These are phyloP conservation scores for Calcarisporium arbuscula DNA, from an alignment of 2,329 filamentous ascomycete genomes.

Conservation along the genomic window DNA sequence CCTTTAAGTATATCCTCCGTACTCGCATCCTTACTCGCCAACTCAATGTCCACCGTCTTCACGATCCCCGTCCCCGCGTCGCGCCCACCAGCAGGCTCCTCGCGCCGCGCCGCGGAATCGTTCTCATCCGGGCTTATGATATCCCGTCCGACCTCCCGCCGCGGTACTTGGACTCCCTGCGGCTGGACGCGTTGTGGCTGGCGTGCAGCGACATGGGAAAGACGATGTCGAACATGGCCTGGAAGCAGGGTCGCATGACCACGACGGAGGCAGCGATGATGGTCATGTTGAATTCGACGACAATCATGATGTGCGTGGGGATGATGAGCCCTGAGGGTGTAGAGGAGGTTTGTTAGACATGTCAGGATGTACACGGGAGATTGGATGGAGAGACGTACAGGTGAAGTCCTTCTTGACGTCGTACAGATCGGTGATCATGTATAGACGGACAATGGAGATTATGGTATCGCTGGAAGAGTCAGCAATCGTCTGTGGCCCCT, in stretches of 20 bases:
- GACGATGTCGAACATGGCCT: conserved; percentile 7
- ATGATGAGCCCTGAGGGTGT: conserved; percentile 6
- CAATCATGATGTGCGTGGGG: conserved; percentile 9
- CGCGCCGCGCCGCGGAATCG: not conserved
- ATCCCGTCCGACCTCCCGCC: conserved; percentile 1
- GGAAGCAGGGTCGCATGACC: conserved; percentile 9
- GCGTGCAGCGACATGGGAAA: conserved; percentile 4
- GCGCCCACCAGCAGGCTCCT: too few species aligned
- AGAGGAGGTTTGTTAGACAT: conserved; percentile 1
- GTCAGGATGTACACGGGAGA: not conserved
- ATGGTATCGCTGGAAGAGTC: conserved; percentile 5
- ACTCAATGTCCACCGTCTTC: conserved; percentile 8
- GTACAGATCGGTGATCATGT: conserved; percentile 10
- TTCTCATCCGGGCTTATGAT: conserved; percentile 5
- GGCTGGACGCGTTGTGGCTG: conserved; percentile 3
- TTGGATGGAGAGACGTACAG: not conserved
- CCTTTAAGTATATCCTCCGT: conserved; percentile 7
- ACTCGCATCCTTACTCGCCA: conserved; percentile 3
- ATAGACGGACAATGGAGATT: conserved; percentile 6
- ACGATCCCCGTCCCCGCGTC: not conserved
- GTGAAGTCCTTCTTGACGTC: conserved; percentile 8
- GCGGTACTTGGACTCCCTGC: conserved; percentile 4
- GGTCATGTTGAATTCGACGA: conserved; percentile 9
- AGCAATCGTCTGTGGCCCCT: not conserved
- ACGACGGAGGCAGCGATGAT: conserved; percentile 8